These are phyloP conservation scores for Kazachstania taianensis DNA, from an alignment of 805 yeast species.

Conservation along the genomic window DNA sequence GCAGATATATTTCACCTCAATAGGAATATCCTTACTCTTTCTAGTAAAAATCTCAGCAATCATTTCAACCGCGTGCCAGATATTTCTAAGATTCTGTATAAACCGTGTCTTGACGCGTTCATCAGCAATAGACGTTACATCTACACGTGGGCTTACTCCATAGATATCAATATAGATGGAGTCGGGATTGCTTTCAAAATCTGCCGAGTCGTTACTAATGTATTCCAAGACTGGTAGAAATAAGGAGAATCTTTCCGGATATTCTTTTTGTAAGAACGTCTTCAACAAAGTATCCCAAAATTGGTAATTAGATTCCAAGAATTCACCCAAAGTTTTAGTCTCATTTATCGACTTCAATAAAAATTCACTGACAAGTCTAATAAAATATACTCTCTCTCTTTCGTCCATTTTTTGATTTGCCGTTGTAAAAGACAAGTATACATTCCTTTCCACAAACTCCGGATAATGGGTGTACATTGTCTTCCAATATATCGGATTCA, in stretches of 20 bases:
- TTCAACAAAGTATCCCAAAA: slow-evolving; percentile 38
- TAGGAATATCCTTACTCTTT: slow-evolving; percentile 39
- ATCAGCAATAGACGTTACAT: slow-evolving; percentile 73
- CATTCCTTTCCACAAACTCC: slow-evolving; percentile 21
- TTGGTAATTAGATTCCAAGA: slow-evolving; percentile 19
- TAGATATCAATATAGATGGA: slow-evolving; percentile 38
- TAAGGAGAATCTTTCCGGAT: slow-evolving; percentile 22
- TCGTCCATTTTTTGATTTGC: slow-evolving; percentile 24
- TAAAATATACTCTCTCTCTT: slow-evolving; percentile 62
- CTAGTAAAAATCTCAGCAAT: slow-evolving; percentile 40
- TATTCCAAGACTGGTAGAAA: slow-evolving; percentile 32
- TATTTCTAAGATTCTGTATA: slow-evolving; percentile 58
- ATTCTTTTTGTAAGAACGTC: slow-evolving; percentile 33
- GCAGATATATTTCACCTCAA: slow-evolving; percentile 47
- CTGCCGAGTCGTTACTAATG: slow-evolving; percentile 33
- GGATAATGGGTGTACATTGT: slow-evolving; percentile 37
- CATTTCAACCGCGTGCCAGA: slow-evolving; percentile 63
- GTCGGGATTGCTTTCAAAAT: slow-evolving; percentile 75
- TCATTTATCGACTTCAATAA: slow-evolving; percentile 34
- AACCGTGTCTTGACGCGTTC: slow-evolving; percentile 61
- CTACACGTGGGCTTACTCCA: slow-evolving; percentile 31
- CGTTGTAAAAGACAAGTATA: slow-evolving; percentile 23
- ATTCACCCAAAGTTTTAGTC: slow-evolving; percentile 16
- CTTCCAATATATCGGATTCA: slow-evolving; percentile 65
- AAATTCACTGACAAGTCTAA: slow-evolving; percentile 45